Conservation (phyloP, 352 stramenopile species). For the Phytophthora pseudosyringae region DNA sequence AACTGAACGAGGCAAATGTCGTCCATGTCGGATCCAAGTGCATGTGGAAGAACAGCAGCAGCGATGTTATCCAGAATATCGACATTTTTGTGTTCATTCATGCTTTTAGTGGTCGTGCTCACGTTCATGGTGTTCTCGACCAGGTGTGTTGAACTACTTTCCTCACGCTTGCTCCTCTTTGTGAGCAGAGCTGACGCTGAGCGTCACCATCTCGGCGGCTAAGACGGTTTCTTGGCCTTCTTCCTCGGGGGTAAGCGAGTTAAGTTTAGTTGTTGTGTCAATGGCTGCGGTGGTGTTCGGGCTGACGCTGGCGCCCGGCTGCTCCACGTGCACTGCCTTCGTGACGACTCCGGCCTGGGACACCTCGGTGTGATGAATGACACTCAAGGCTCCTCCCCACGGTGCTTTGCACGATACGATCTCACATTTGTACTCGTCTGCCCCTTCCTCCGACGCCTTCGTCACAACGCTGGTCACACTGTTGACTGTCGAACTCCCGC, state of each 20-base stretch:
- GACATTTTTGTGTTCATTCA: slow-evolving; percentile 32
- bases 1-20: slow-evolving; percentile 10
- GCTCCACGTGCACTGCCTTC: slow-evolving; percentile 33
- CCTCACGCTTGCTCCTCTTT: slow-evolving; percentile 1
- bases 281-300: background rate
- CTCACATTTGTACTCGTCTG: slow-evolving; percentile 67
- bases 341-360: slow-evolving; percentile 49
- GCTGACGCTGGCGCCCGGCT: background rate
- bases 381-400: slow-evolving; percentile 29
- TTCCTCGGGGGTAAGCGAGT: slow-evolving; percentile 32
- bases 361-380: slow-evolving; percentile 56
- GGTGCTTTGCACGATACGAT: slow-evolving; percentile 56
- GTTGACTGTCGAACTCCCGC: slow-evolving; percentile 34
- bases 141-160: background rate
- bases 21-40: slow-evolving; percentile 25
- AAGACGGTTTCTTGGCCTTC: slow-evolving; percentile 37
- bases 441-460: slow-evolving; percentile 36
- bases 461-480: slow-evolving; percentile 48
- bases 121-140: background rate
- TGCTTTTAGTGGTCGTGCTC: slow-evolving; percentile 5
- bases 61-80: slow-evolving; percentile 31
- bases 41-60: slow-evolving; percentile 19
- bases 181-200: slow-evolving; percentile 27
- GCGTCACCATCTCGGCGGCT: slow-evolving; percentile 43
- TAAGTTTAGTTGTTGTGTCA: slow-evolving; percentile 18